Conservation (phyloP, 1,284 basidiomycete species). For the Hypsizygus ulmarius region DNA sequence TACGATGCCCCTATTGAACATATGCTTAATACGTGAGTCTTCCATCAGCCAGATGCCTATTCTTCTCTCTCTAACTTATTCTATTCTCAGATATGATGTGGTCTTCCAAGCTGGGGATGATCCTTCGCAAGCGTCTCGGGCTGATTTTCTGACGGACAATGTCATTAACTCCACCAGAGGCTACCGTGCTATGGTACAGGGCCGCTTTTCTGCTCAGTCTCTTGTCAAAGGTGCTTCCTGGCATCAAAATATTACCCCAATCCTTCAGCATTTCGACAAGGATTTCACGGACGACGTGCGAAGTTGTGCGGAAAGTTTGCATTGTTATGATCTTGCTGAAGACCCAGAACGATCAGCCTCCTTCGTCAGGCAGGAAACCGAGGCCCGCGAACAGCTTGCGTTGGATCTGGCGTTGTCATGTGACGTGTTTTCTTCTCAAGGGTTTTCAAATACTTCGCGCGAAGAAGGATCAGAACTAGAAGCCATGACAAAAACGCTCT, state of each 20-base stretch:
- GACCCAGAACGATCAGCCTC: conserved; percentile 36
- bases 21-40: conserved; percentile 54
- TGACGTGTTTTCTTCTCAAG: conserved; percentile 50
- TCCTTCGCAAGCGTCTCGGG: conserved; percentile 38
- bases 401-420: conserved; percentile 61
- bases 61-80: conserved; percentile 5
- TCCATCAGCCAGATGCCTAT: conserved; percentile 2
- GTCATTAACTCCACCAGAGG: conserved; percentile 48
- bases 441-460: conserved; percentile 31
- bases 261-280: conserved; percentile 41
- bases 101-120: conserved; percentile 51
- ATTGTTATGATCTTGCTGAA: conserved; percentile 40
- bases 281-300: conserved; percentile 34
- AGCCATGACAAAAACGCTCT: conserved; percentile 54
- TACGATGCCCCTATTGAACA: conserved; percentile 45
- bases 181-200: conserved; percentile 49
- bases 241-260: conserved; percentile 48
- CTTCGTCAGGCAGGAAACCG: conserved; percentile 46
- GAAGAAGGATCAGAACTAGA: conserved; percentile 38
- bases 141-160: conserved; percentile 56
- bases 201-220: conserved; percentile 40
- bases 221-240: conserved; percentile 47
- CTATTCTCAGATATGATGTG: conserved; percentile 54
- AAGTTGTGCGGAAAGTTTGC: conserved; percentile 37
- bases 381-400: conserved; percentile 58